Conservation (phyloP, 2,329 filamentous ascomycete genomes). For the Endothia cerciana region DNA sequence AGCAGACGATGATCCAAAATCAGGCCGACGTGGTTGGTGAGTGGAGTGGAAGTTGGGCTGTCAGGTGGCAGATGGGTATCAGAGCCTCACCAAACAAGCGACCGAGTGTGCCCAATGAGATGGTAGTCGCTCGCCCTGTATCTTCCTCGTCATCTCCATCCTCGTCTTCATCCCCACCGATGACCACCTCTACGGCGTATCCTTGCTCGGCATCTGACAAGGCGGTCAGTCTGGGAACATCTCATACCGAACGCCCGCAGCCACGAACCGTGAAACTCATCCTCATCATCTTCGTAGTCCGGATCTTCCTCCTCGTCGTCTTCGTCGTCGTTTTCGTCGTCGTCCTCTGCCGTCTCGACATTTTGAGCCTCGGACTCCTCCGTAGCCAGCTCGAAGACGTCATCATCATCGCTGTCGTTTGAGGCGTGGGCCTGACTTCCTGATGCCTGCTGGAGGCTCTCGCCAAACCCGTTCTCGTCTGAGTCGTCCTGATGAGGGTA, state of each 20-base stretch:
- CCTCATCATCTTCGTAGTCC: slow-evolving; percentile 34
- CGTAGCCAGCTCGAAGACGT: slow-evolving; percentile 25
- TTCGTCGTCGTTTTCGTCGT: slow-evolving; percentile 34
- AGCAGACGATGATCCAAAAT: too few relatives aligned
- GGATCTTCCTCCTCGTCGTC: slow-evolving; percentile 33
- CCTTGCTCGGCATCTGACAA: slow-evolving; percentile 27
- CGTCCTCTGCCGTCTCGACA: slow-evolving; percentile 18
- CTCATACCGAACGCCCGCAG: neutral
- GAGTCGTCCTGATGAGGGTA: slow-evolving; percentile 28
- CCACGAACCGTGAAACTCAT: slow-evolving; percentile 30
- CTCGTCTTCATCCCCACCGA: slow-evolving; percentile 31
- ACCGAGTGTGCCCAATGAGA: slow-evolving; percentile 16
- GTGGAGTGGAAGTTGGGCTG: neutral
- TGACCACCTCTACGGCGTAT: slow-evolving; percentile 23
- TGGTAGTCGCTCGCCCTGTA: neutral
- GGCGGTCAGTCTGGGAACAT: neutral
- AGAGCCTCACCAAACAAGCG: slow-evolving; percentile 20
- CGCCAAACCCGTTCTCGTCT: slow-evolving; percentile 28
- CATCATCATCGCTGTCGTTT: slow-evolving; percentile 12
- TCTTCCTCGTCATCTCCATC: slow-evolving; percentile 27
- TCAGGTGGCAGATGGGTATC: neutral
- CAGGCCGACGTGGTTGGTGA: neutral
- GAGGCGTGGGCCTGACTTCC: slow-evolving; percentile 9
- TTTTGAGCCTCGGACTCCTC: slow-evolving; percentile 10
- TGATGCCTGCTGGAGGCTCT: slow-evolving; percentile 24